Conservation (phyloP, 2,329 filamentous ascomycete species). For the Pestalotiopsis sp. region DNA sequence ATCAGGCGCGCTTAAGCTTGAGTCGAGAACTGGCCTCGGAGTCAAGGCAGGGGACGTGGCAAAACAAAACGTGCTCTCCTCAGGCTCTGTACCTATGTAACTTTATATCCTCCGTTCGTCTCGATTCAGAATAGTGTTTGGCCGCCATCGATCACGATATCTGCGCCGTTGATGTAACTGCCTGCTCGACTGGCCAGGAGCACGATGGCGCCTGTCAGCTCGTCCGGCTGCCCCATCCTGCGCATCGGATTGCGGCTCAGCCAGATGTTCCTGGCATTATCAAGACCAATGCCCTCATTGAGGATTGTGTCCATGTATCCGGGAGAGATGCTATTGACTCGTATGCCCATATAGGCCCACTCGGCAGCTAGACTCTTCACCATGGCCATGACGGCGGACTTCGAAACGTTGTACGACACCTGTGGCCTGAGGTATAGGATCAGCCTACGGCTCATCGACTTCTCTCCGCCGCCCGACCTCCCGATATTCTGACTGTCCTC, state of each 20-base stretch:
- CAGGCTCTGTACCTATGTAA: no score
- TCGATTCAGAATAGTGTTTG: conserved; percentile 28
- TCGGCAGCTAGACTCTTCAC: conserved; percentile 70
- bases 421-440: conserved; percentile 49
- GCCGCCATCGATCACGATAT: conserved; percentile 67
- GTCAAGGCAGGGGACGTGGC: no score
- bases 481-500: neutral
- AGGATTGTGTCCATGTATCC: conserved; percentile 80
- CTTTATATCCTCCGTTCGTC: neutral
- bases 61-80: no score
- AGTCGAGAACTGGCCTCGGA: no score
- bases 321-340: conserved; percentile 70
- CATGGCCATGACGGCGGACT: conserved; percentile 66
- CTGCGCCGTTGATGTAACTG: conserved; percentile 68
- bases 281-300: conserved; percentile 65
- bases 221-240: conserved; percentile 64
- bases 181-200: conserved; percentile 62
- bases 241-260: conserved; percentile 54
- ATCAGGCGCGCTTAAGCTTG: no score
- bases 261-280: conserved; percentile 57
- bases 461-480: neutral
- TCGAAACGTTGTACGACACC: conserved; percentile 71
- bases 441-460: neutral
- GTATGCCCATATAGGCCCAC: conserved; percentile 71
- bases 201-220: conserved; percentile 64